Base-by-base conservation (phyloP, 2,329 filamentous ascomycete genomes). In the Rutstroemia sp. region DNA sequence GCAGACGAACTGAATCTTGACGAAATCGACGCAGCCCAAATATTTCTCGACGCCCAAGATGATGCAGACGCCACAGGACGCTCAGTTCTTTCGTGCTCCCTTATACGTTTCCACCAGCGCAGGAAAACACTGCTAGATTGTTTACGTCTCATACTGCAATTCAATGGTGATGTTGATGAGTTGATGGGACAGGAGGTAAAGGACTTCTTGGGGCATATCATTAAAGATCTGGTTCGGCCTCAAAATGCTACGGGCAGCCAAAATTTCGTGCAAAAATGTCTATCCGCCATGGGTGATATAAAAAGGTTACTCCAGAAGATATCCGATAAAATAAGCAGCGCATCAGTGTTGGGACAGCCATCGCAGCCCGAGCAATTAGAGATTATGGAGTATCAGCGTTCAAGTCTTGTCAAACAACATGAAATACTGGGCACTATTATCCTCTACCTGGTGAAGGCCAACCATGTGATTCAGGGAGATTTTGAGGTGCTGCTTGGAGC, bases 1-100 rank as follows among this genome's bases (percentile, higher is more conserved):
- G 88, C 92, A 55, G 92, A 97, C 71, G 89, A 90, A 64, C 78
- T 96, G 60, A 86, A 96, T 66, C 78, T 99, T 52, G 92, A 99
- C 72, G 95, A 99, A 72, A 70, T 95, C 57, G 83, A 94, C 65
- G 87, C 92, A 17, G 88, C 90, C 9, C 79, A 81, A 63, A 80
- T 94, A 50, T 82, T 95, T 57, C 75, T 95, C 51, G 84, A 86
- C 55, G 84, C 88, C 17, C 81, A 89, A 68, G 79, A 83, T 39
- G 86, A 92, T 63, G 78, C 83, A 16, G 77, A 81, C 46, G 76
- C 81, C 16, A 76, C 91, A 5, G 89, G 89, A 59, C 83, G 89
- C 23, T 79, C 89, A 3, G 78, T 89, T 58, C 78, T 90, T 54
- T 85, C 92, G 69, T 87, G 87, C 64, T 88, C 88, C 58, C 82